Percentiles rank a stretch among this genome's conserved stretches.
Conservation (phyloP, 108 stramenopile species). For the Seminavis robusta region DNA sequence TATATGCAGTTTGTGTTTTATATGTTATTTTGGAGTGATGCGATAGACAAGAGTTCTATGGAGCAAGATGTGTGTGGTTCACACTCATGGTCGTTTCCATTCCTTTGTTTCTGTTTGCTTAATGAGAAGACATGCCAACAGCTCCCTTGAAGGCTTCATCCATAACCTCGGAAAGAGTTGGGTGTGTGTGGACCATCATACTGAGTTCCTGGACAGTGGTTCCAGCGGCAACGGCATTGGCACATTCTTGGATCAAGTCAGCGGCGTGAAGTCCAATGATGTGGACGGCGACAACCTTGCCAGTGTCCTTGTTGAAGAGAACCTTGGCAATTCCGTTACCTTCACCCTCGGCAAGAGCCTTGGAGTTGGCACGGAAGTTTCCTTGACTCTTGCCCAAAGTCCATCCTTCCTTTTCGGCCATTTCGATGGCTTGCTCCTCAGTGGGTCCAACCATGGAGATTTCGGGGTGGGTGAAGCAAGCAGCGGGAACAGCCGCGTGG, state of each 20-base stretch:
- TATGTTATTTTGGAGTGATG: too few species aligned
- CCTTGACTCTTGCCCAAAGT: slow-evolving; percentile 91
- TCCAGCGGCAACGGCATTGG: slow-evolving; percentile 96
- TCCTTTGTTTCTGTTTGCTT: too few species aligned
- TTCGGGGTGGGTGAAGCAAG: slow-evolving; percentile 99
- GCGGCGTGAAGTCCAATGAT: slow-evolving; percentile 98
- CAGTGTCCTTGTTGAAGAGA: slow-evolving; percentile 96
- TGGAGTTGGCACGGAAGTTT: slow-evolving; percentile 96
- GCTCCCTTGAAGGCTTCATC: slow-evolving; percentile 99
- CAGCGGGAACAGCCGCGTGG: slow-evolving; percentile 94
- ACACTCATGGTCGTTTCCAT: too few species aligned
- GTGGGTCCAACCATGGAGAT: slow-evolving; percentile 98
- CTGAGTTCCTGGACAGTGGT: slow-evolving; percentile 95
- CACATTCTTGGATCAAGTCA: slow-evolving; percentile 98
- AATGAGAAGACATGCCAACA: slow-evolving; percentile 95
- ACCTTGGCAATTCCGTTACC: slow-evolving; percentile 98
- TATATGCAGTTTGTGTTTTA: too few species aligned
- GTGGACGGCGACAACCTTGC: slow-evolving; percentile 95
- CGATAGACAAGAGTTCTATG: too few species aligned
- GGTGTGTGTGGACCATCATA: slow-evolving; percentile 99
- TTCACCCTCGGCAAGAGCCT: slow-evolving; percentile 98
- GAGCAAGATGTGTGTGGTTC: too few species aligned
- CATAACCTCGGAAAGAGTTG: slow-evolving; percentile 96
- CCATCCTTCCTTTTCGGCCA: slow-evolving; percentile 94
- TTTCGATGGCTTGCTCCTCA: slow-evolving; percentile 92